These are phyloP conservation scores for Scenedesmus sp. DNA, from an alignment of 163 green algal genomes.

Conservation along the genomic window DNA sequence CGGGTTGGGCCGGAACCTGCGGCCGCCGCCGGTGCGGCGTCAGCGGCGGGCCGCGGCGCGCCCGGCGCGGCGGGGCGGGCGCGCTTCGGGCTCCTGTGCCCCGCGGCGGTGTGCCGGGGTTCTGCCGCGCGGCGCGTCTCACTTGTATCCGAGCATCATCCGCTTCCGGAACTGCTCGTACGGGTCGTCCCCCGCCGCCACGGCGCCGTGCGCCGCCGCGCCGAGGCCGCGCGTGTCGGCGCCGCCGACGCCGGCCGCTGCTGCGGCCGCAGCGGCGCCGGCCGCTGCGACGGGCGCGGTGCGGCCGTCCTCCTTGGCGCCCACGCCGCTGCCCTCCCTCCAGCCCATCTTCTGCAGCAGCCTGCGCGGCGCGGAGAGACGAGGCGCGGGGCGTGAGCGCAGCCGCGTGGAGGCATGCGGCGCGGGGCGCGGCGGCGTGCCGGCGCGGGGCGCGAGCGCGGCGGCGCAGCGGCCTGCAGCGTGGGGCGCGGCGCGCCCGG, in stretches of 20 bases:
- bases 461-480: too few species aligned
- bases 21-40: background rate
- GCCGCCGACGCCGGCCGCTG: background rate
- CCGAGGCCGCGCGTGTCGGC: conserved; percentile 63
- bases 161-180: conserved; percentile 80
- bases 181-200: conserved; percentile 64
- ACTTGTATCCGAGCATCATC: conserved; percentile 79
- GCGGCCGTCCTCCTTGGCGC: conserved; percentile 55
- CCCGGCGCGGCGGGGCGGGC: too few species aligned
- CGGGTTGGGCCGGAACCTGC: conserved; percentile 77
- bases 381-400: too few species aligned
- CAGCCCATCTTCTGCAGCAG: conserved; percentile 86
- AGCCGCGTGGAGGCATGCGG: too few species aligned
- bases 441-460: too few species aligned
- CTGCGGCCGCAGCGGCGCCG: conserved; percentile 6
- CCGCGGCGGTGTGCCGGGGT: too few species aligned
- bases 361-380: too few species aligned
- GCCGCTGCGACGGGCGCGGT: conserved; percentile 60
- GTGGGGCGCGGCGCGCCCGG: too few species aligned
- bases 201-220: conserved; percentile 50
- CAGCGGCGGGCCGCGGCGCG: too few species aligned
- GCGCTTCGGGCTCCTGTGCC: too few species aligned
- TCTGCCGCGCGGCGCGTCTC: too few species aligned
- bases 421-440: too few species aligned
- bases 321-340: conserved; percentile 77